phyloP scores from a whole-genome alignment of 805 yeast species.

The Kluyveromyces aestuarii region DNA sequence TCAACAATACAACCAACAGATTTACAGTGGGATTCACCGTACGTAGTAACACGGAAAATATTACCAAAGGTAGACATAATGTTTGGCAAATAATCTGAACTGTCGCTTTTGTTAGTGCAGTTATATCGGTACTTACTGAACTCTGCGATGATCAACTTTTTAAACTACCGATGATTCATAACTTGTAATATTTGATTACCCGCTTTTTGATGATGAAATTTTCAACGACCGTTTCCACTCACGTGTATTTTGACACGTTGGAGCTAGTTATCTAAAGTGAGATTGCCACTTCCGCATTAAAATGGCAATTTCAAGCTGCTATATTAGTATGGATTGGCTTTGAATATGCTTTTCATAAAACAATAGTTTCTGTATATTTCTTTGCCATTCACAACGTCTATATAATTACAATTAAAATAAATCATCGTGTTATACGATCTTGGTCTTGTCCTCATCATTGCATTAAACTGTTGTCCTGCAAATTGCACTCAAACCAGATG shows the following conservation, averaged over 20 bases:
- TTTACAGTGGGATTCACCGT: slow-evolving; percentile 96
- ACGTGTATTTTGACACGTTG: neutral
- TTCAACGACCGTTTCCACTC: neutral
- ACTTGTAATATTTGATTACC: neutral
- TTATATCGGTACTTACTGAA: neutral
- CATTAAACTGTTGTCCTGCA: neutral
- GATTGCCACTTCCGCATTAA: no score
- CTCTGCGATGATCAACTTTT: neutral
- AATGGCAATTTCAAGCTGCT: no score
- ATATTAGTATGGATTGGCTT: no score
- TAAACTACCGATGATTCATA: neutral
- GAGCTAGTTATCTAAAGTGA: no score
- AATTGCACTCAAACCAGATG: no score
- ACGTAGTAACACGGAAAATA: slow-evolving; percentile 70
- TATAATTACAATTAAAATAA: no score
- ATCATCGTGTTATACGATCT: neutral
- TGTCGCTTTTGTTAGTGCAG: no score
- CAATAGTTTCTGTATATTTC: no score
- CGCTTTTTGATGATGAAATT: neutral
- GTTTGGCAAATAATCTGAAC: neutral
- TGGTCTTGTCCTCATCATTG: neutral
- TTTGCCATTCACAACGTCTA: no score
- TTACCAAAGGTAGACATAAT: slow-evolving; percentile 68
- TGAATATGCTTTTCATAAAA: no score
- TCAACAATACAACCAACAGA: slow-evolving; percentile 98